A percentile compares a stretch with the other conserved stretches of the same genome.
These are phyloP conservation scores for Ceratobasidium papillatum DNA, from an alignment of 1,284 basidiomycete genomes.

Conservation along the genomic window DNA sequence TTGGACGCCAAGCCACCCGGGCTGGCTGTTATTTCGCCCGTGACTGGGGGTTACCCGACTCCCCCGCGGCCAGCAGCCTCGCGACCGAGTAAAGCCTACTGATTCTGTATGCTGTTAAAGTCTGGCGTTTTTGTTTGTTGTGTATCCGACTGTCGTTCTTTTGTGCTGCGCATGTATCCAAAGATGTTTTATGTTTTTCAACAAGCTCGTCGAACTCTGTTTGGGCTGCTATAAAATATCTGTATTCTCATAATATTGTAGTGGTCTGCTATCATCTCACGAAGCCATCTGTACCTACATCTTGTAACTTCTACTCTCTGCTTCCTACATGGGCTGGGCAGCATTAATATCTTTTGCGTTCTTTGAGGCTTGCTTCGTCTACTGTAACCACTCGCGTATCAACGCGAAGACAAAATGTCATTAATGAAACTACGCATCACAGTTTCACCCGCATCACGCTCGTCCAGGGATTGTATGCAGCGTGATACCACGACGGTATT, in stretches of 20 bases:
- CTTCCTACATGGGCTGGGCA: background rate
- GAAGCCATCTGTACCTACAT: slow-evolving; percentile 1
- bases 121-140: background rate
- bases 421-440: slow-evolving; percentile 41
- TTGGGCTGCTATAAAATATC: background rate
- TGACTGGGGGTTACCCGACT: slow-evolving; percentile 11
- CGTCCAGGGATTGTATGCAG: slow-evolving; percentile 75
- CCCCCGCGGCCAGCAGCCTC: slow-evolving; percentile 24
- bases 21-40: slow-evolving; percentile 13
- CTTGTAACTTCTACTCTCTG: background rate
- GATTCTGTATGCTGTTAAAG: background rate
- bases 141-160: background rate
- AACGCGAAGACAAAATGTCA: slow-evolving; percentile 39
- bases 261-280: background rate
- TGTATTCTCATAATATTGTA: background rate
- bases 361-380: background rate
- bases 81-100: slow-evolving; percentile 5
- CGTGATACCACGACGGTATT: slow-evolving; percentile 72
- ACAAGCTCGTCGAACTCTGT: background rate
- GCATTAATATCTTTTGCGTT: background rate
- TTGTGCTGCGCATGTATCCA: slow-evolving; percentile 8
- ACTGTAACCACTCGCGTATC: background rate
- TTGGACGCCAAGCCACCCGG: slow-evolving; percentile 17
- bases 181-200: background rate
- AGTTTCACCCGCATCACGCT: slow-evolving; percentile 32